Evolutionary conservation across 148 eudicot species (phyloP), one percentile per base, ranked within the genome.

Genomic region (Pharnaceum exiguum): DNA sequence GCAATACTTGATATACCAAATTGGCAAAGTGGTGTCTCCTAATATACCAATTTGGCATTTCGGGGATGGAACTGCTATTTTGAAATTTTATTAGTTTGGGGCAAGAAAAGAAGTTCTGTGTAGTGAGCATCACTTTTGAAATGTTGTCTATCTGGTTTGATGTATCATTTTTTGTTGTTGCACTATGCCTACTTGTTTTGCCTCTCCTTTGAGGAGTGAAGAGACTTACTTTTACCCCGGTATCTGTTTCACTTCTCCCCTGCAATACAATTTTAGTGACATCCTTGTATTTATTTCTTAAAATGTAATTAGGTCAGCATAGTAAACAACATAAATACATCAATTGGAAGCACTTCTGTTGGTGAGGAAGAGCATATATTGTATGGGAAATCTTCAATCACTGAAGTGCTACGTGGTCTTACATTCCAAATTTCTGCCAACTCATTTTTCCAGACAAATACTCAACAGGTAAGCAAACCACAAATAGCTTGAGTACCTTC

Each of bases 361-460:
- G 99, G 99, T 51, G 99, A 94, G 86, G 60, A 60, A 44, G 99
- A 89, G 59, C 75, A 85, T 66, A 70, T 72, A 8, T 67, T 93
- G 45, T 80, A 82, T 59, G 99, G 99, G 35, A 89, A 86, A 72
- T 52, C 91, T 46, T 76, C 79, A 45, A 94, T 94, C 57, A 80
- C 86, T 51, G 99, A 94, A 78, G 73, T 65, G 27, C 66, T 89
- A 55, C 80, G 99, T 67, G 99, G 99, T 52, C 73, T 86, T 43
- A 79, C 77, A 3, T 94, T 94, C 71, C 91, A 86, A 71, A 89
- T 94, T 55, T 94, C 99, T 15, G 99, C 99, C n/a, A 94, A 94
- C 71, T 94, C 99, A 57, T 89, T 94, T 77, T 94, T 94, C 69
- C 99, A 89, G 83, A 94, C 99, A 49, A 94, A 94, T 75, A 57